Evolutionary conservation across 2,329 filamentous ascomycete genomes (phyloP).

Genomic region (Parasarocladium wereldwijsianum): DNA sequence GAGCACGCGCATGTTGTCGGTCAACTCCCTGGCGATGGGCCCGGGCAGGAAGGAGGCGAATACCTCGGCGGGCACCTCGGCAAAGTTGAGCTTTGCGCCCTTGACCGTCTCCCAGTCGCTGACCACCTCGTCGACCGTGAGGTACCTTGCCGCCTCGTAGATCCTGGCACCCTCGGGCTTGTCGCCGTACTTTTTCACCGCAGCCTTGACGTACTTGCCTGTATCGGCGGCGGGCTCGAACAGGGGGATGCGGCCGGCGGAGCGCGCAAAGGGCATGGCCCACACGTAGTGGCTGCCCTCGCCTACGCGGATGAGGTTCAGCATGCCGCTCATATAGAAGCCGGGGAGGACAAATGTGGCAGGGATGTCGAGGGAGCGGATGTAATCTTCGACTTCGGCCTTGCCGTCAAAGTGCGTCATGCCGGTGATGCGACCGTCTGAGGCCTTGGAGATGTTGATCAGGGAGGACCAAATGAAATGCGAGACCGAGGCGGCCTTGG

Average conservation of each 20-base stretch:
- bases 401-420: slow-evolving; percentile 42
- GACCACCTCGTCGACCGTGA: slow-evolving; percentile 16
- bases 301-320: slow-evolving; percentile 13
- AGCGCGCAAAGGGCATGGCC: slow-evolving; percentile 13
- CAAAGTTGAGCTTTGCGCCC: slow-evolving; percentile 17
- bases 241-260: slow-evolving; percentile 20
- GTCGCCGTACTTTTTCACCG: slow-evolving; percentile 14
- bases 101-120: slow-evolving; percentile 19
- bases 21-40: slow-evolving; percentile 17
- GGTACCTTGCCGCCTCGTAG: slow-evolving; percentile 21
- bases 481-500: slow-evolving; percentile 25
- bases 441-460: slow-evolving; percentile 20
- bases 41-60: slow-evolving; percentile 20
- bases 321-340: slow-evolving; percentile 38
- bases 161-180: slow-evolving; percentile 17
- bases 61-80: slow-evolving; percentile 16
- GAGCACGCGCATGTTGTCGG: slow-evolving; percentile 28
- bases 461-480: slow-evolving; percentile 32
- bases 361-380: slow-evolving; percentile 30
- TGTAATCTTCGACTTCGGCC: slow-evolving; percentile 40
- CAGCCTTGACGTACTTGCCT: slow-evolving; percentile 21
- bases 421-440: slow-evolving; percentile 20
- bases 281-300: slow-evolving; percentile 15
- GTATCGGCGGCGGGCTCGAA: slow-evolving; percentile 23
- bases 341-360: slow-evolving; percentile 36